Base-by-base conservation (phyloP, 192 early-diverging fungal species). In the Phlyctochytrium planicorne region DNA sequence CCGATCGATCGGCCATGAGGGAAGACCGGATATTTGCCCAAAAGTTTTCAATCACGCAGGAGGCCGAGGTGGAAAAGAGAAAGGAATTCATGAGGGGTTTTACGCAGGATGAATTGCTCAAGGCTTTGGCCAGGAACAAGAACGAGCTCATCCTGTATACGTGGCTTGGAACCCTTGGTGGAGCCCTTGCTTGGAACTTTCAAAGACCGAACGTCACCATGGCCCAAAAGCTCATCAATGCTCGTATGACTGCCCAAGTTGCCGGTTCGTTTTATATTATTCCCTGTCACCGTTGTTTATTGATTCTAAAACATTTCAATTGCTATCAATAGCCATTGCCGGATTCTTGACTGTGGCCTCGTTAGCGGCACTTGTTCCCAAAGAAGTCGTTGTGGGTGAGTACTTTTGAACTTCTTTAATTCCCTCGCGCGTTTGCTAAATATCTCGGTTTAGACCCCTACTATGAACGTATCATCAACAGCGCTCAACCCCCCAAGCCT, bases 1-100 rank as follows among this genome's bases (percentile, higher is more conserved):
- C 70, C 37, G 75, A 76, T 53, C 59, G 53, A 23, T 69, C 66
- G 2, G 76, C 76, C 25, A 70, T 75, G 76, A 30, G 52, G 12
- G 62, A 56, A 27, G 76, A 78, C 52, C 62, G 76, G 3, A 32
- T 62, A 35, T 71, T 63, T 31, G 71, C 71, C 0, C 34, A 60
- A 53, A 24, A 69, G 30, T 77, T 74, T 31, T 70, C 66, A 3
- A 63, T 76, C 56, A 63, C 70, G 1, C n/a, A n/a, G n/a, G n/a
- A n/a, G n/a, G n/a, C n/a, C n/a, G n/a, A n/a, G n/a, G n/a, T n/a
- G n/a, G n/a, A n/a, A n/a, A 65, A 40, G 1, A 24, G 10, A 16
- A 62, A 68, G 59, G 73, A 75, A 14, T 25, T 67, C 35, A 29
- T 30, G 55, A 57, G 55, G 25, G 4, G 12, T 27, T 57, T 25